Percentiles rank a stretch among this genome's conserved stretches.
phyloP scores from a whole-genome alignment of 202 grass and related monocot genomes.

The Setaria italica region DNA sequence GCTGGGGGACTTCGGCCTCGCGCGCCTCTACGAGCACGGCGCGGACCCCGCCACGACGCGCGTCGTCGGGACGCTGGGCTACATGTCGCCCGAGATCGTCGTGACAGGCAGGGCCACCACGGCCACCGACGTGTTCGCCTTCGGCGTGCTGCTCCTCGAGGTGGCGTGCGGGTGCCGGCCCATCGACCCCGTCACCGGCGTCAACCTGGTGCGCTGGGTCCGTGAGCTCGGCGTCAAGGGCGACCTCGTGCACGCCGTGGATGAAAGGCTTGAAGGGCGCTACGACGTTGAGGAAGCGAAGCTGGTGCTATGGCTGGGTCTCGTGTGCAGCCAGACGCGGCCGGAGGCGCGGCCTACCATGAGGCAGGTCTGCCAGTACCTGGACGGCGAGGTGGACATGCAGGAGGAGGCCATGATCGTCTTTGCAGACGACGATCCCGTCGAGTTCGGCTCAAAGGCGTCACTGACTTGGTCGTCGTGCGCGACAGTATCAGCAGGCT shows the following conservation, averaged over 20 bases:
- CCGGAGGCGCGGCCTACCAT: slow-evolving; percentile 44
- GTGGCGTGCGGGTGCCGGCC: no score
- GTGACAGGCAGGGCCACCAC: slow-evolving; percentile 49
- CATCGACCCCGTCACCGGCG: no score
- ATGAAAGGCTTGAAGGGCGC: no score
- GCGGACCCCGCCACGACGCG: slow-evolving; percentile 48
- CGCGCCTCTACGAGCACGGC: slow-evolving; percentile 63
- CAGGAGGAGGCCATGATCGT: slow-evolving; percentile 38
- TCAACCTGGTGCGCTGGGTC: no score
- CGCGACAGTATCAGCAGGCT: slow-evolving; percentile 34
- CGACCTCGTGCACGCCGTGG: no score
- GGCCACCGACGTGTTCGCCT: slow-evolving; percentile 35
- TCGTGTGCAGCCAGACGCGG: no score
- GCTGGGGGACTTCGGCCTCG: slow-evolving; percentile 72
- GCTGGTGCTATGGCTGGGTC: no score
- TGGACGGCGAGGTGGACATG: slow-evolving; percentile 49
- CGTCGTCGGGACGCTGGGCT: slow-evolving; percentile 56
- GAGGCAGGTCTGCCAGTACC: slow-evolving; percentile 57
- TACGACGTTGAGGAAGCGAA: no score
- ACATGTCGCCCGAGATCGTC: slow-evolving; percentile 65
- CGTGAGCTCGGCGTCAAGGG: no score
- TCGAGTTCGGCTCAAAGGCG: slow-evolving; percentile 26
- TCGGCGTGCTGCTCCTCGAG: no score
- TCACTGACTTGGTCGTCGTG: slow-evolving; percentile 49
- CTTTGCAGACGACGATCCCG: slow-evolving; percentile 31